Evolutionary conservation across 345 rosid genomes (phyloP), one percentile per base, ranked within the genome.

Genomic region (Cardamine chenopodiifolia): DNA sequence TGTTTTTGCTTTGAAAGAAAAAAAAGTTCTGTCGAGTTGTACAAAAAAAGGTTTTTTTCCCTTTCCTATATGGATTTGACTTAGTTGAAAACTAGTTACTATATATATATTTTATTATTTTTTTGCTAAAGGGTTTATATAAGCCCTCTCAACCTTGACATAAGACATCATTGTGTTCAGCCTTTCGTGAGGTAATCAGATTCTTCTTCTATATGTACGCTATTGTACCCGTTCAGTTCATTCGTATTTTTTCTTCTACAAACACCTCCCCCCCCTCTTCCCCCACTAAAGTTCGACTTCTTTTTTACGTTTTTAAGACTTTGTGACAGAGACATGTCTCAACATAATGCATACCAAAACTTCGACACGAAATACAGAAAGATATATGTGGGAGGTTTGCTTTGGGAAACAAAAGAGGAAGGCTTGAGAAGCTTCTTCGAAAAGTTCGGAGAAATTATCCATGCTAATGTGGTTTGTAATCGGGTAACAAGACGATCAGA

Each of bases 401-500:
- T 23, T 47, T 32, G 49, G 67, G 1, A 0, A 58, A 71, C 49
- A 71, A 59, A 6, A 32, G 11, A 10, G 1, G 49, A 59, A 20
- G 59, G 58, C 2, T 48, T 71, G 67, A 47, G 18, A 47, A 22
- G 47, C 4, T 79, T 73, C 47, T 85, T 83, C 37, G 76, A 72
- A 19, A 81, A 75, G 53, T 85, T 81, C 1, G 83, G 85, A 25
- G 83, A 77, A 70, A 81, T 81, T 28, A 42, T 64, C 0, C 83
- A 81, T 63, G 85, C 71, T 68, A 85, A 79, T 25, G 80, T 85
- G 8, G 78, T 85, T 26, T 29, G 17, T 25, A 73, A 85, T 28
- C 75, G 69, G 23, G 25, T 0, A 19, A 76, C 85, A 0, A 76
- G 80, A 12, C 71, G 72, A 74, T 81, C 86, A 13, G 73, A 85